phyloP scores from a whole-genome alignment of 2,329 filamentous ascomycete genomes.

The Tolypocladium album region DNA sequence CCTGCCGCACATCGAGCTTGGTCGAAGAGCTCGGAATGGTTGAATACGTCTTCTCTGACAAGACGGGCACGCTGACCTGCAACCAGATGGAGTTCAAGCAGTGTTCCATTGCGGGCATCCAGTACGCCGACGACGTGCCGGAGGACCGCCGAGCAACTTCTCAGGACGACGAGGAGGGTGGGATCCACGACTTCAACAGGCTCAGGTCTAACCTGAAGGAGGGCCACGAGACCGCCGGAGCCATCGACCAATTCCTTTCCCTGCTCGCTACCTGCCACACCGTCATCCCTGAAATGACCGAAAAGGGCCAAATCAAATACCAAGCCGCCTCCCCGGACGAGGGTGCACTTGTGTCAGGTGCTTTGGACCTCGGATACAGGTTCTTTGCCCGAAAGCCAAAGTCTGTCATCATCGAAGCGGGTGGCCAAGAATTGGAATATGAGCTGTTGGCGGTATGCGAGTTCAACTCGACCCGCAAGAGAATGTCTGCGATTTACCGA shows the following conservation, averaged over 20 bases:
- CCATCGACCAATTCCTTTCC: slow-evolving; percentile 71
- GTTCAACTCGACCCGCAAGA: slow-evolving; percentile 88
- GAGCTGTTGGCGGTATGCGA: slow-evolving; percentile 94
- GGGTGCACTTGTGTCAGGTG: slow-evolving; percentile 90
- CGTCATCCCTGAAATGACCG: slow-evolving; percentile 83
- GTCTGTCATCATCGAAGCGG: slow-evolving; percentile 72
- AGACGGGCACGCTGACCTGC: slow-evolving; percentile 94
- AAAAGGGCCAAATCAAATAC: slow-evolving; percentile 84
- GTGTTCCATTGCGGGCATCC: slow-evolving; percentile 83
- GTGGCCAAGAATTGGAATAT: slow-evolving; percentile 66
- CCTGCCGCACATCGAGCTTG: slow-evolving; percentile 89
- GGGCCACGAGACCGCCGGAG: slow-evolving; percentile 35
- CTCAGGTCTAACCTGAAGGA: slow-evolving; percentile 58
- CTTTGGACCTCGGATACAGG: slow-evolving; percentile 72
- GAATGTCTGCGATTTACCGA: slow-evolving; percentile 96
- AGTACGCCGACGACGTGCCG: slow-evolving; percentile 85
- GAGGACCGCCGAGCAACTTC: slow-evolving; percentile 76
- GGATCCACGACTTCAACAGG: slow-evolving; percentile 74
- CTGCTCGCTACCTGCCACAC: slow-evolving; percentile 89
- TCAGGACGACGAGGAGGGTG: slow-evolving; percentile 73
- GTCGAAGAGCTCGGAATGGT: slow-evolving; percentile 98
- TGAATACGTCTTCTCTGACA: slow-evolving; percentile 97
- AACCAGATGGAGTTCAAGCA: slow-evolving; percentile 99
- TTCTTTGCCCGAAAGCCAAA: slow-evolving; percentile 87
- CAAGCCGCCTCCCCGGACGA: slow-evolving; percentile 97